These are phyloP conservation scores for Microdochium paspali DNA, from an alignment of 2,329 filamentous ascomycete species.

Conservation along the genomic window DNA sequence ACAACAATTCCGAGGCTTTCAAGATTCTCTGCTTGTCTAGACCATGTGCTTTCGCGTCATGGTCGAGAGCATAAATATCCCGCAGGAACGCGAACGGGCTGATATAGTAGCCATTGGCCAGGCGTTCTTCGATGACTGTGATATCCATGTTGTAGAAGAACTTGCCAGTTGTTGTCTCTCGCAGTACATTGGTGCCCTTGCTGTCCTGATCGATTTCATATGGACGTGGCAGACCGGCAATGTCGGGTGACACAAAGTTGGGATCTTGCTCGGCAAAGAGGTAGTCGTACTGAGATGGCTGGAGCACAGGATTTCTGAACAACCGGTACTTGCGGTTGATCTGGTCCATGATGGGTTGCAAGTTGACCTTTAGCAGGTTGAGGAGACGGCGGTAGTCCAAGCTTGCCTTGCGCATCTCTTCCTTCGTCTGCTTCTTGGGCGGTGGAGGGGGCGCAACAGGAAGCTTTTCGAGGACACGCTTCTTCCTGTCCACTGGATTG, in stretches of 20 bases:
- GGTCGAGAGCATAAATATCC: constrained; percentile 76
- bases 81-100: constrained; percentile 80
- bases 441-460: constrained; percentile 65
- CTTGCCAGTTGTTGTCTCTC: constrained; percentile 67
- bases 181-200: constrained; percentile 66
- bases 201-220: constrained; percentile 74
- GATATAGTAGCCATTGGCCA: constrained; percentile 94
- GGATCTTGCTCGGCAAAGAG: constrained; percentile 78
- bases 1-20: constrained; percentile 82
- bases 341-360: constrained; percentile 96
- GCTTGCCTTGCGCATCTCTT: constrained; percentile 70
- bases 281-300: constrained; percentile 66
- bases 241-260: constrained; percentile 50
- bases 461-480: constrained; percentile 68
- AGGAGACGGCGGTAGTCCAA: constrained; percentile 75
- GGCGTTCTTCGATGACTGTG: constrained; percentile 85
- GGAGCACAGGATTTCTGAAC: constrained; percentile 73
- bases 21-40: constrained; percentile 68
- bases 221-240: constrained; percentile 52
- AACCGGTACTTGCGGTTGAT: constrained; percentile 84
- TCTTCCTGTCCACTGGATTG: constrained; percentile 77
- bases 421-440: constrained; percentile 60
- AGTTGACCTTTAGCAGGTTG: constrained; percentile 77
- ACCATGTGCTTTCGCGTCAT: constrained; percentile 74
- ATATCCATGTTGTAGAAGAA: constrained; percentile 95